Base-by-base conservation (phyloP, 352 stramenopile genomes). In the Peronospora belbahrii region DNA sequence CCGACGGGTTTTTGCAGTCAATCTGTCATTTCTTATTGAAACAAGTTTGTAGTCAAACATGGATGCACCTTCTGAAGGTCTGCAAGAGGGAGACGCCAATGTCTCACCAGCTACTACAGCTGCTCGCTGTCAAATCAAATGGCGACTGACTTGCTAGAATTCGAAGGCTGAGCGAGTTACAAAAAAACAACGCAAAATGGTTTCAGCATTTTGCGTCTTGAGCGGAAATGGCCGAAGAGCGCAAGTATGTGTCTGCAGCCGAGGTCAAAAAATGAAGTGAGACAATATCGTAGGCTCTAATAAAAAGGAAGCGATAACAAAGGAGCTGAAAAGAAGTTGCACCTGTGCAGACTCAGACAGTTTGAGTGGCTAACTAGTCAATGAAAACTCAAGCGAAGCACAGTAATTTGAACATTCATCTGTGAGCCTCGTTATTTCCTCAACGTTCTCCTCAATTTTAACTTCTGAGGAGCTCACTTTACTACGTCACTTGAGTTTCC, bases 91-190 rank as follows among this genome's bases (percentile, higher is more conserved):
- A 37, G 41, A 38, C 25, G 22, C 6, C 30, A 24, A 38, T 38
- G 4, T 43, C 2, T 24, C 36, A 30, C 15, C 7, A 18, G 32
- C 28, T 33, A 35, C 9, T 14, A 10, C 4, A 41, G 34, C 34
- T 14, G 2, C 6, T 17, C 8, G 5, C 7, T 27, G 34, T 25
- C 6, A 25, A 41, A 52, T 67, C 33, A 52, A 65, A 42, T 88
- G 78, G 78, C 48, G 61, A 20, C 46, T 88, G 15, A 68, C 46
- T 22, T 84, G 68, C 37, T 87, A 71, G 71, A 85, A 67, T 31
- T 49, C 61, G 1, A n/a, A n/a, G 75, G 88, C 0, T 60, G 85
- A 2, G 67, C 84, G 4, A 82, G 22, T 38, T 88, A 9, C 71
- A 75, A 15, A 65, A 72, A 47, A 69, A 85, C 43, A 70, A 67